phyloP scores from a whole-genome alignment of 805 yeast genomes.

The Candida silvicultrix region DNA sequence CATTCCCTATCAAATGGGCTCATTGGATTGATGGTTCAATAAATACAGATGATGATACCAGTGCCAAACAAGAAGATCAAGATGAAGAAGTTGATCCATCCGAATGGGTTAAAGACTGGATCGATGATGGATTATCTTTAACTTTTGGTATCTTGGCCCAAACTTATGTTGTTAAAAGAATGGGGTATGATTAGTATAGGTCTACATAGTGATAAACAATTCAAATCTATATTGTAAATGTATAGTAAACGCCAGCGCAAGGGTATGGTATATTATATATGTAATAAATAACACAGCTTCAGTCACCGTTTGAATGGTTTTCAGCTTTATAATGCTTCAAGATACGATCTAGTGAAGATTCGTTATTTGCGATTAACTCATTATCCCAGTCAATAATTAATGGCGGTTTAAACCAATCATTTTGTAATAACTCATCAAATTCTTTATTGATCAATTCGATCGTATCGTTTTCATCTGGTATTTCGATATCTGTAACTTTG shows the following conservation, averaged over 20 bases:
- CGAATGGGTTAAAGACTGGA: conserved; percentile 78
- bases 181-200: conserved; percentile 36
- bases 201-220: not conserved
- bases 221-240: too few species aligned
- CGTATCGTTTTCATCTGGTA: not conserved
- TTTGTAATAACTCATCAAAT: not conserved
- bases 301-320: not conserved
- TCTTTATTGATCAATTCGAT: not conserved
- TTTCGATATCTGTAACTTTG: not conserved
- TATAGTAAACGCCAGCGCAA: too few species aligned
- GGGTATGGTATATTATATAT: too few species aligned
- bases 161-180: conserved; percentile 82
- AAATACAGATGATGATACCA: conserved; percentile 14
- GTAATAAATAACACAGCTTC: not conserved
- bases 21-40: conserved; percentile 61
- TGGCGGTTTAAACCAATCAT: conserved; percentile 32
- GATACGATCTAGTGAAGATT: conserved; percentile 29
- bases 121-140: conserved; percentile 69
- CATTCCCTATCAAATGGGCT: conserved; percentile 88
- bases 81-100: conserved; percentile 66
- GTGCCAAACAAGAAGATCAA: conserved; percentile 18
- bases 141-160: conserved; percentile 87
- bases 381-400: conserved; percentile 61
- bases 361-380: conserved; percentile 45
- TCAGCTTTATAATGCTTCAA: conserved; percentile 9